Base-by-base conservation (phyloP, 2,329 filamentous ascomycete species). In the Fusarium sp. region DNA sequence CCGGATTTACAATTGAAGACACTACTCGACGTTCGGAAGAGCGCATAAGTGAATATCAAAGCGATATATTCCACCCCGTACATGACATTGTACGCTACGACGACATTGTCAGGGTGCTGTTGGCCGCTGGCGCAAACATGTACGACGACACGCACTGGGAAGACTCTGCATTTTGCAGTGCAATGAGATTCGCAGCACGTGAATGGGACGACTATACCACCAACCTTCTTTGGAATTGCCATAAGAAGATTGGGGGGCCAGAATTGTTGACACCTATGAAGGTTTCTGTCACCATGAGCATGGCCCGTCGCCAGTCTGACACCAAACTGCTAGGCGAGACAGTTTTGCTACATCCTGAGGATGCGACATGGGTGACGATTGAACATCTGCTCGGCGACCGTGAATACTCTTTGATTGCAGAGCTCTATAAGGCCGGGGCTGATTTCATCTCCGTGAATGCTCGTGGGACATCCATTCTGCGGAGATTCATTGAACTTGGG, bases 261-360 rank as follows among this genome's bases (percentile, higher is more conserved):
- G 56, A 53, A 10, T 43, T 57, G 3, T 39, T 60, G 7, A 34
- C 50, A 2, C 40, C 47, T 18, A 28, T 56, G 10, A 34, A 36
- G n/a, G 16, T 52, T 27, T n/a, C 27, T 1, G 53, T 69, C 15
- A 39, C 27, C 6, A 48, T 62, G 51, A 50, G 44, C 23, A 56
- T 40, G 31, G 60, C 70, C 58, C 70, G 62, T n/a, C 65, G 60
- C 1, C 46, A 66, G 10, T 34, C 60, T n/a, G 70, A 71, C 8
- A 58, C 13, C 6, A 12, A 40, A 11, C 10, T 58, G 3, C 44
- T 73, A 7, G 40, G 40, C 2, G 65, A 69, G 3, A 7, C 28
- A 16, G 31, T 54, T 9, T n/a, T 56, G 4, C 28, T 48, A 27
- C n/a, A 37, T 10, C 27, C 53, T 11, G 57, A 58, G 13, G 43